A percentile compares a stretch with the other conserved stretches of the same genome.
Conservation (phyloP, 495 filamentous ascomycete species). For the Tuber brumale region DNA sequence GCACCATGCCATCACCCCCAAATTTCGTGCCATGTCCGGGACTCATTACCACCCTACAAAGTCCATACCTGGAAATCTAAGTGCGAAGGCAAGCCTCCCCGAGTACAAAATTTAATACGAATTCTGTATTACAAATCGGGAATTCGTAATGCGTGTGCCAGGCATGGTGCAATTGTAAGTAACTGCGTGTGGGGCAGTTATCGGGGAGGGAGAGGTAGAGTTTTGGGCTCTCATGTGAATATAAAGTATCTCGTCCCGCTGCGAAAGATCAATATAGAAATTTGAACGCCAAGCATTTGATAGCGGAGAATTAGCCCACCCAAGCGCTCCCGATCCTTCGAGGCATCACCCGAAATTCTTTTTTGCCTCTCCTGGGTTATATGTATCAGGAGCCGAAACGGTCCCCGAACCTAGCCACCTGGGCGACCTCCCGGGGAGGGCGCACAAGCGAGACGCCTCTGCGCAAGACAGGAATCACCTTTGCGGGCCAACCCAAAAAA, state of each 20-base stretch:
- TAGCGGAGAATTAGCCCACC: not conserved
- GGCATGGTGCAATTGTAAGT: not conserved
- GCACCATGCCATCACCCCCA: not conserved
- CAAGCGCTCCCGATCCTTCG: not conserved
- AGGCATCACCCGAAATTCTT: not conserved
- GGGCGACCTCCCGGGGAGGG: constrained; percentile 20
- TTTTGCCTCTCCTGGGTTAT: not conserved
- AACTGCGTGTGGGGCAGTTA: not conserved
- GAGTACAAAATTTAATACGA: not conserved
- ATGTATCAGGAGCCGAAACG: constrained; percentile 4
- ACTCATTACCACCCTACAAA: not conserved
- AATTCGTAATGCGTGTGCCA: not conserved
- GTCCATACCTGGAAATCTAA: not conserved
- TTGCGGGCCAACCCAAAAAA: not conserved
- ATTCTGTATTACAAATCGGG: not conserved
- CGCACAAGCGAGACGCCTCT: not conserved
- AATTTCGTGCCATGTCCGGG: not conserved
- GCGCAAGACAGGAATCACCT: not conserved
- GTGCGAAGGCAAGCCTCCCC: not conserved
- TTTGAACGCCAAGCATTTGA: not conserved
- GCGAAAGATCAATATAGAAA: not conserved
- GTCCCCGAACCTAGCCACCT: constrained; percentile 16
- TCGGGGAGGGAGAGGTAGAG: not conserved
- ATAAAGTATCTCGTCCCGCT: not conserved
- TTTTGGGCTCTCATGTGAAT: not conserved